Percentiles rank a stretch among this genome's conserved stretches.
phyloP scores from a whole-genome alignment of 306 rosid genomes.

The Quercus wislizeni region DNA sequence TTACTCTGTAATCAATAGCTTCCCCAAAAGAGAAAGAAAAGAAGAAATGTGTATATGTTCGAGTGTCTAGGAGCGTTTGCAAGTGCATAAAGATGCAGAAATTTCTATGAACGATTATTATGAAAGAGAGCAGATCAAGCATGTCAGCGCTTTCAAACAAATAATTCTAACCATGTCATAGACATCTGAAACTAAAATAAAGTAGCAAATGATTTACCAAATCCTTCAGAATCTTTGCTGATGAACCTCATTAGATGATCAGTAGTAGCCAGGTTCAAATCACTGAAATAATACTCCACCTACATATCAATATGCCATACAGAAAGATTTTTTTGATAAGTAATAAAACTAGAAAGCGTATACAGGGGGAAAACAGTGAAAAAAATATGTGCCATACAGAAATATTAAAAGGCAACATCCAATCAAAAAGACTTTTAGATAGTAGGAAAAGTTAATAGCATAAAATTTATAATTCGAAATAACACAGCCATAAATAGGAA shows the following conservation, averaged over 20 bases:
- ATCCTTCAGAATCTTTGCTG: conserved; percentile 89
- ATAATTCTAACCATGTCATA: not conserved
- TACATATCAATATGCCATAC: conserved; percentile 29
- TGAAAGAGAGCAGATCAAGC: not conserved
- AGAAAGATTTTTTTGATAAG: not conserved
- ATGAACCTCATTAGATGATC: conserved; percentile 98
- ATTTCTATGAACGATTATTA: not conserved
- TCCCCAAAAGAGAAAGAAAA: not conserved
- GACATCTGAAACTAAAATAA: not conserved
- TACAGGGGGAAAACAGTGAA: no score
- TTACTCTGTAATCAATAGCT: conserved; percentile 1
- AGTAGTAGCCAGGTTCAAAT: conserved; percentile 91
- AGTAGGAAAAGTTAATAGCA: not conserved
- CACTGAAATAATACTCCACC: conserved; percentile 99
- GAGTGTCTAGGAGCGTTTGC: not conserved
- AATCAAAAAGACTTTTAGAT: conserved; percentile 4
- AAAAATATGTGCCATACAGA: conserved; percentile 3
- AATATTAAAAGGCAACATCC: conserved; percentile 19
- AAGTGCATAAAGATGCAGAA: not conserved
- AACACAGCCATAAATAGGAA: not conserved
- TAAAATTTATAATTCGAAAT: not conserved
- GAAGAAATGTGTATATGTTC: not conserved
- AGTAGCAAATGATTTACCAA: conserved; percentile 48
- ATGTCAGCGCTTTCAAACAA: not conserved
- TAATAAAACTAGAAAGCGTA: no score